phyloP scores from a whole-genome alignment of 2,329 filamentous ascomycete genomes.

The Ophiostoma sp. region DNA sequence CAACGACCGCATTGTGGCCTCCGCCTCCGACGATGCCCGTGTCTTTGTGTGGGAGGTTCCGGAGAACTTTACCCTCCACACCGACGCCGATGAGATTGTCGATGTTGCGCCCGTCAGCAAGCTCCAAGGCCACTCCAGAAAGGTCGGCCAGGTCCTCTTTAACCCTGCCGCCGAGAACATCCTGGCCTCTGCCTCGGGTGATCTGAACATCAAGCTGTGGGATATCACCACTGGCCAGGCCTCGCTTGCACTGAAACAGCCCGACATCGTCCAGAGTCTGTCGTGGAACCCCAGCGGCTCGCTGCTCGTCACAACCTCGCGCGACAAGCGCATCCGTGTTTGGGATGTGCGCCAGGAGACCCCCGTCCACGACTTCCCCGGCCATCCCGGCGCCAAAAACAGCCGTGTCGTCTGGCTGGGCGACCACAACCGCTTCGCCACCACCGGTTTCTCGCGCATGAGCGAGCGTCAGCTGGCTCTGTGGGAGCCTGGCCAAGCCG shows the following conservation, averaged over 20 bases:
- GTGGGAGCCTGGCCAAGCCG: slow-evolving; percentile 85
- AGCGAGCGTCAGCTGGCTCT: slow-evolving; percentile 94
- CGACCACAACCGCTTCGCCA: slow-evolving; percentile 92
- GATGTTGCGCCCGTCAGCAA: slow-evolving; percentile 81
- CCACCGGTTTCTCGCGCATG: slow-evolving; percentile 97
- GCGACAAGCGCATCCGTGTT: slow-evolving; percentile 96
- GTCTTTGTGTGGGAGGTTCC: slow-evolving; percentile 97
- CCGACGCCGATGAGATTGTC: slow-evolving; percentile 78
- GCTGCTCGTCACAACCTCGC: slow-evolving; percentile 85
- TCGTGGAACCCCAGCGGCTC: slow-evolving; percentile 92
- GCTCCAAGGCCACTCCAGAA: slow-evolving; percentile 83
- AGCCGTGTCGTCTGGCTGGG: slow-evolving; percentile 96
- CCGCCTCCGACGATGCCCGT: slow-evolving; percentile 94
- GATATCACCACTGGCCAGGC: slow-evolving; percentile 79
- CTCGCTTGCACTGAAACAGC: slow-evolving; percentile 76
- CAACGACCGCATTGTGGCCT: slow-evolving; percentile 89
- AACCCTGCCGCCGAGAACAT: slow-evolving; percentile 96
- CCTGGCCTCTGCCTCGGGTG: slow-evolving; percentile 90
- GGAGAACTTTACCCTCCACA: slow-evolving; percentile 78
- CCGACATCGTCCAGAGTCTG: slow-evolving; percentile 90
- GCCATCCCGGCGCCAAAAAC: slow-evolving; percentile 94
- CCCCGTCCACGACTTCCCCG: slow-evolving; percentile 77
- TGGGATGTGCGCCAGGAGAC: slow-evolving; percentile 97
- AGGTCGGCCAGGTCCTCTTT: slow-evolving; percentile 97
- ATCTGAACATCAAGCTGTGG: slow-evolving; percentile 95